Base-by-base conservation (phyloP, 371 early-diverging fungal genomes). In the Polyrhizophydium stewartii region DNA sequence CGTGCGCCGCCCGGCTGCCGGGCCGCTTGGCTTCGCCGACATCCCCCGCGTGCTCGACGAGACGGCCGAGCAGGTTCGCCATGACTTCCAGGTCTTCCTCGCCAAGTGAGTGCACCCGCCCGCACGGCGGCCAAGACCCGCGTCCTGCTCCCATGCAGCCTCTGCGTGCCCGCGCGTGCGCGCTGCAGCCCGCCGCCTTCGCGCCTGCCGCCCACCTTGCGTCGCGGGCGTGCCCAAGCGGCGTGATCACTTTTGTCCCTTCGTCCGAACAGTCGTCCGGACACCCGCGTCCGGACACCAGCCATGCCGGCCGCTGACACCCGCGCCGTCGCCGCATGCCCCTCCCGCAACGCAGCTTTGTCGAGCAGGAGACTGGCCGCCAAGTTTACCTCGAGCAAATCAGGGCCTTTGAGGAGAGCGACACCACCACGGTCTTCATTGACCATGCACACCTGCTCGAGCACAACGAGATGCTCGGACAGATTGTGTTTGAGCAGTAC, bases 11-110 rank as follows among this genome's bases (percentile, higher is more conserved):
- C n/a, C n/a, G 16, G 43, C 16, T 50, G 12, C 66, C 27, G 53
- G 56, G 33, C 27, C 51, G 13, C 19, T 60, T 9, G 49, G 46
- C 28, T 16, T 62, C n/a, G 68, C 70, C n/a, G 67, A 61, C 49
- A 75, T 88, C 45, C 71, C 85, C 25, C 83, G 81, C 63, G 85
- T 82, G n/a, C 79, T 87, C 41, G 93, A 93, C 69, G 85, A 86
- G 59, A 83, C 88, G 1, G 92, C 90, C 6, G 86, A 91, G 61
- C 80, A 84, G 56, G 88, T 90, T 58, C 82, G 89, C 71, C 77
- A 81, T 49, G 79, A 81, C 49, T 93, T 93, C 72, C 91, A 90
- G 69, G 67, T 73, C 33, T 93, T 93, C 67, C 70, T 93, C 55
- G 82, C 81, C 62, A 75, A 66, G 85, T 92, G 35, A 3, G 35